phyloP scores from a whole-genome alignment of 202 grass and related monocot species.

The Brachypodium distachyon region DNA sequence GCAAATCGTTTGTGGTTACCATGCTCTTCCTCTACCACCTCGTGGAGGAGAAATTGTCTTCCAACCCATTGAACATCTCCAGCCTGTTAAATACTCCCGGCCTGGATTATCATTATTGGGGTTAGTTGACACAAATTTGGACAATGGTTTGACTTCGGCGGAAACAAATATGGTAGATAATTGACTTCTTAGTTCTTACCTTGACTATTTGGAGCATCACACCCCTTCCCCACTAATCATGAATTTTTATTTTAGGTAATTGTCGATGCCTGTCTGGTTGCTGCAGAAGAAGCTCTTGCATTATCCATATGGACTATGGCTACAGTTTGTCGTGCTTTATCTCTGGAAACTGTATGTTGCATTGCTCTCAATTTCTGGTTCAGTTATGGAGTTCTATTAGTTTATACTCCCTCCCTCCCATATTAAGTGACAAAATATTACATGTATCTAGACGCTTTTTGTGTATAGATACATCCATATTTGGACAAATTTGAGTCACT shows the following conservation, averaged over 20 bases:
- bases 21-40: slow-evolving; percentile 68
- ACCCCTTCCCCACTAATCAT: slow-evolving; percentile 21
- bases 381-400: not conserved
- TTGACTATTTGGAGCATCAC: not conserved
- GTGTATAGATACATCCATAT: no score
- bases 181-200: not conserved
- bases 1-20: slow-evolving; percentile 97
- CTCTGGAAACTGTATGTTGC: slow-evolving; percentile 82
- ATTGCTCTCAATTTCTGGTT: not conserved
- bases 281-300: slow-evolving; percentile 90
- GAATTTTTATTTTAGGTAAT: slow-evolving; percentile 48
- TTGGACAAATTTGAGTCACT: no score
- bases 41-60: slow-evolving; percentile 82
- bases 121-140: slow-evolving; percentile 31
- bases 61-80: slow-evolving; percentile 85
- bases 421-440: no score
- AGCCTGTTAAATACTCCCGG: slow-evolving; percentile 72
- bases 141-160: slow-evolving; percentile 30
- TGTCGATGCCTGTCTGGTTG: slow-evolving; percentile 50
- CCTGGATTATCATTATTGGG: slow-evolving; percentile 53
- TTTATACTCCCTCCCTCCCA: no score
- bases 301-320: slow-evolving; percentile 84
- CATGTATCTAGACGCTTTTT: no score
- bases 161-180: slow-evolving; percentile 57
- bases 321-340: slow-evolving; percentile 77